Conservation (phyloP, 345 rosid genomes). For the Excoecaria agallocha region DNA sequence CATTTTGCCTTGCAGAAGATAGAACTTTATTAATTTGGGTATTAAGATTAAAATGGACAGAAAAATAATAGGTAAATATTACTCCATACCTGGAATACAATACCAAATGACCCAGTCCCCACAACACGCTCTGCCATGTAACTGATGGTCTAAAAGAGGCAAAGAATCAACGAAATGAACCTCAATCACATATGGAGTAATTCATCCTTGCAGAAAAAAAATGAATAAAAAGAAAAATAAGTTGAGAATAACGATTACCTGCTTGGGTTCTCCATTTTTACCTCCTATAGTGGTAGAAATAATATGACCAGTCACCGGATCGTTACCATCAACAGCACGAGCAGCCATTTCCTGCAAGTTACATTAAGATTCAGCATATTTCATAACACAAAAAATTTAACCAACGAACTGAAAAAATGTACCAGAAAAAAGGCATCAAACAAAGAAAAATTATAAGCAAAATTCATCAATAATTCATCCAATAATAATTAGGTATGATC, state of each 20-base stretch:
- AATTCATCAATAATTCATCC: neutral
- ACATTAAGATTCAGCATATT: neutral
- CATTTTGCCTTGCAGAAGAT: constrained; percentile 55
- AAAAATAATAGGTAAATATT: neutral
- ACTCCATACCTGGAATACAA: constrained; percentile 65
- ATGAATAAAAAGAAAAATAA: neutral
- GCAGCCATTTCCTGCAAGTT: constrained; percentile 66
- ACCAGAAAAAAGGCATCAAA: neutral
- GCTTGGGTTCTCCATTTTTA: constrained; percentile 89
- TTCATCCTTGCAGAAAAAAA: neutral
- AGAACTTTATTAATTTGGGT: constrained; percentile 3
- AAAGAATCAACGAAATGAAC: constrained; percentile 6
- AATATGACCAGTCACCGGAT: constrained; percentile 81
- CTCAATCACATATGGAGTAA: neutral
- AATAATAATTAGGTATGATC: neutral
- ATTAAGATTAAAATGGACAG: neutral
- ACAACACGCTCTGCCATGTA: constrained; percentile 94
- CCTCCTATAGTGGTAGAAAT: constrained; percentile 91
- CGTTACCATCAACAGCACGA: constrained; percentile 62
- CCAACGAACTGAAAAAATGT: no score
- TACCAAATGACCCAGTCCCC: constrained; percentile 82
- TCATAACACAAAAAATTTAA: no score
- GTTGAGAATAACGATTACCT: constrained; percentile 29
- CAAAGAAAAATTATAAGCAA: neutral
- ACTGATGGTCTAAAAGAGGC: constrained; percentile 64